Evolutionary conservation across 495 filamentous ascomycete genomes (phyloP), one percentile per base, ranked within the genome.

Genomic region (Pseudomonodictys pantanalensis): DNA sequence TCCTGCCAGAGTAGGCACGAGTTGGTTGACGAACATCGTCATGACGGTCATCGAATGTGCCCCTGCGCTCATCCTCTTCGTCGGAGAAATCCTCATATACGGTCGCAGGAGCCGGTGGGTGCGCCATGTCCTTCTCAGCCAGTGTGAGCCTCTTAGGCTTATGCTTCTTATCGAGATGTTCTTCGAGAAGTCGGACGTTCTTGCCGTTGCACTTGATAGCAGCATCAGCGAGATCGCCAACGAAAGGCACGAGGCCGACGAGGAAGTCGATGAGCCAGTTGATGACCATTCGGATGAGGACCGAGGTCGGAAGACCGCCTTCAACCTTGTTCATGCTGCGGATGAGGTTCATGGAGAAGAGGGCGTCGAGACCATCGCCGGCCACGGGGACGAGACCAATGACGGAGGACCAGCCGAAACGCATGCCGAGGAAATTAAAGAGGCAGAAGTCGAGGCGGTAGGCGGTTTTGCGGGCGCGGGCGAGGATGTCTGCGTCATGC

Each of bases 181-280:
- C 35, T 43, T 76, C 73, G 12, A 76, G 46, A 22, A 70, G 32
- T 7, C 67, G 68, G 38, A 72, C 53, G 39, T 73, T 73, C 56
- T 60, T 61, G 33, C 67, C 67, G 43, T 76, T 76, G 65, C 56
- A 64, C 62, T 73, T 76, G 60, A 68, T 58, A 18, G 58, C 65
- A 6, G 81, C 83, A 68, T 97, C 93, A 32, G 81, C 81, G 23
- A 97, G 23, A 65, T 97, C 93, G 18, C 93, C 93, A 5, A 96
- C 51, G 61, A 97, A 81, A 0, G 93, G 93, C 18, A 96, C 76
- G 7, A 98, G 75, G 12, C 93, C 93, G 39, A 96, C 78, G 50
- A 82, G 65, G 60, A 95, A 89, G 71, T 97, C 93, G 25, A 92
- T 48, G 2, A 83, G 45, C 42, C 97, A 79, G 71, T 95, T 89